These are phyloP conservation scores for Coniella vitis DNA, from an alignment of 2,329 filamentous ascomycete genomes.

Conservation along the genomic window DNA sequence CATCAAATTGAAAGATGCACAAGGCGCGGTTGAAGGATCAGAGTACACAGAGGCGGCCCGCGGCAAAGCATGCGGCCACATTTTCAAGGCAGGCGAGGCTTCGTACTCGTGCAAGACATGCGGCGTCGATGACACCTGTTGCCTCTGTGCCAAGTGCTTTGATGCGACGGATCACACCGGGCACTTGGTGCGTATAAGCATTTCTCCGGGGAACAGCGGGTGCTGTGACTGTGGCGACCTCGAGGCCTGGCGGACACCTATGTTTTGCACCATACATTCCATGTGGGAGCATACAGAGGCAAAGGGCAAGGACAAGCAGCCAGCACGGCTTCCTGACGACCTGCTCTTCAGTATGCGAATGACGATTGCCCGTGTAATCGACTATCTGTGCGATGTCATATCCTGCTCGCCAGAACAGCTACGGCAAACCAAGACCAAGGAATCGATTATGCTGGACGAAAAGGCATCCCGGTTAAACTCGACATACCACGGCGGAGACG, in stretches of 20 bases:
- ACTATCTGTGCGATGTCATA: slow-evolving; percentile 96
- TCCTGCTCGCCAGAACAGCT: slow-evolving; percentile 97
- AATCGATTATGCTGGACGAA: slow-evolving; percentile 78
- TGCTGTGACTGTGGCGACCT: slow-evolving; percentile 97
- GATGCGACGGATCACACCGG: slow-evolving; percentile 91
- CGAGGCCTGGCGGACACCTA: slow-evolving; percentile 83
- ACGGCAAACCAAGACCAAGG: slow-evolving; percentile 73
- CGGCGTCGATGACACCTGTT: slow-evolving; percentile 89
- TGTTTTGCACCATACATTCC: slow-evolving; percentile 92
- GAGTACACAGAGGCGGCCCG: slow-evolving; percentile 90
- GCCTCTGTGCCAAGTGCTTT: slow-evolving; percentile 89
- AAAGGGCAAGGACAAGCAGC: slow-evolving; percentile 56
- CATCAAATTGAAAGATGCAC: slow-evolving; percentile 78
- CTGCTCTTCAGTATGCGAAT: slow-evolving; percentile 71
- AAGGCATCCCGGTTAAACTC: slow-evolving; percentile 67
- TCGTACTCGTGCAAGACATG: slow-evolving; percentile 94
- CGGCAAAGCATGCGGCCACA: slow-evolving; percentile 93
- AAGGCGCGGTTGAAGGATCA: slow-evolving; percentile 86
- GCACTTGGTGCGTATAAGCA: slow-evolving; percentile 82
- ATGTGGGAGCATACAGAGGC: slow-evolving; percentile 41
- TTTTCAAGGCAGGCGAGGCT: slow-evolving; percentile 90
- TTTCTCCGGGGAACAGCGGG: slow-evolving; percentile 85
- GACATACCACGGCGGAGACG: slow-evolving; percentile 65
- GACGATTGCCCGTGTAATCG: slow-evolving; percentile 78
- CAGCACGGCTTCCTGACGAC: slow-evolving; percentile 61